phyloP scores from a whole-genome alignment of 129 eudicot species.

The Flaveria brownii region DNA sequence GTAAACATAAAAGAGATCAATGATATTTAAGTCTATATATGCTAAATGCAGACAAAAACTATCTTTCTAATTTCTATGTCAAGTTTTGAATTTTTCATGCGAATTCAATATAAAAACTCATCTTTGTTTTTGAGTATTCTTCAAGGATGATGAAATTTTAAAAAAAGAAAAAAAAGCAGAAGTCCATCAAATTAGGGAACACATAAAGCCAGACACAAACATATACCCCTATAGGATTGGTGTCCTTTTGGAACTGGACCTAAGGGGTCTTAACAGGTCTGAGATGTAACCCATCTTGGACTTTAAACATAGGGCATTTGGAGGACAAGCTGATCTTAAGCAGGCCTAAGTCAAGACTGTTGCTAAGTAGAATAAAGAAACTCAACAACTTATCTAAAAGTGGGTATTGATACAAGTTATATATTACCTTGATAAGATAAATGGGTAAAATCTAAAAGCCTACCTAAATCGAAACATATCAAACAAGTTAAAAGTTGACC shows the following conservation, averaged over 20 bases:
- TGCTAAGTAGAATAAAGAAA: neutral
- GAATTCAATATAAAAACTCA: neutral
- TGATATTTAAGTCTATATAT: neutral
- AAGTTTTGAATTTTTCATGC: neutral
- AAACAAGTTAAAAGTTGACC: neutral
- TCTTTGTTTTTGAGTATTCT: neutral
- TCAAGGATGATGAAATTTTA: neutral
- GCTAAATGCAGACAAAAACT: neutral
- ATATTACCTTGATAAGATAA: neutral
- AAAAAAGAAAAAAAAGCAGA: too few relatives aligned
- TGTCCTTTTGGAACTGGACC: neutral
- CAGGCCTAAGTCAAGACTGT: neutral
- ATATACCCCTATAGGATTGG: neutral
- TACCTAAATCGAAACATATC: neutral
- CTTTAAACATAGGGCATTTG: neutral
- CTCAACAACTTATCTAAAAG: neutral
- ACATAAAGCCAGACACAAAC: neutral
- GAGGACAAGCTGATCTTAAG: neutral
- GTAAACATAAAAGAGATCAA: neutral
- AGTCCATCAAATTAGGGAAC: neutral
- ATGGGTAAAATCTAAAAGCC: constrained; percentile 1
- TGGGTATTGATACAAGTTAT: neutral
- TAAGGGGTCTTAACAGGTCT: neutral
- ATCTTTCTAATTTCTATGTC: neutral
- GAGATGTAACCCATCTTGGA: neutral